Evolutionary conservation across 495 filamentous ascomycete genomes (phyloP), one percentile per base, ranked within the genome.

Genomic region (Chaetomium cochliodes): DNA sequence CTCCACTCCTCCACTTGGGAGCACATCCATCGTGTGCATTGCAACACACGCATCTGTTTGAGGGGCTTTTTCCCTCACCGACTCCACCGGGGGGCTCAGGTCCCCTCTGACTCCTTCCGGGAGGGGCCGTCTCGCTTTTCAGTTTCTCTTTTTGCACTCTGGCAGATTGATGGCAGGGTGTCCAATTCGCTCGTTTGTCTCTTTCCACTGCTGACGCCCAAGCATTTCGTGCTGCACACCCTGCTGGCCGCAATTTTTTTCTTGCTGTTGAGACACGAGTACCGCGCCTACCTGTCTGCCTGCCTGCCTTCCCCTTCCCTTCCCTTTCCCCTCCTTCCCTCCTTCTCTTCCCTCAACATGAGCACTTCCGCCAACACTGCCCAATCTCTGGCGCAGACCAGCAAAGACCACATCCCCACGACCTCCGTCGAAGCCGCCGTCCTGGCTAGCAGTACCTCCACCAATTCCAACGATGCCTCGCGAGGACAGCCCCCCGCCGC

Each of bases 401-500:
- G 63, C 58, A 67, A 56, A 46, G 63, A 72, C 42, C 58, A 65
- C 25, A 33, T n/a, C 46, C 60, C 70, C 56, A 50, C 55, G 61
- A 58, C 69, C 39, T 63, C 65, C 20, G 56, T 52, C 65, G 62
- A 66, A 61, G 67, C 64, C 50, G 67, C 67, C 60, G 64, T 57
- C 56, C 53, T 66, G 50, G 62, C 69, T 46, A 61, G 22, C 62
- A 50, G 41, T 56, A 49, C 57, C 25, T 56, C 22, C 39, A 53
- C 63, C 72, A 70, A 70, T 42, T 22, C 52, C 68, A 79, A 82
- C 71, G 76, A 86, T 84, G 80, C 80, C 79, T 76, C 80, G 81
- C 78, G 82, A 85, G 74, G 77, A 79, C 78, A 85, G 77, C 74
- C 85, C 78, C 46, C 84, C 79, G 67, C 83, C 78, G 75, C 85